Evolutionary conservation across 2,329 filamentous ascomycete species (phyloP).

Genomic region (Falciphora oryzae): DNA sequence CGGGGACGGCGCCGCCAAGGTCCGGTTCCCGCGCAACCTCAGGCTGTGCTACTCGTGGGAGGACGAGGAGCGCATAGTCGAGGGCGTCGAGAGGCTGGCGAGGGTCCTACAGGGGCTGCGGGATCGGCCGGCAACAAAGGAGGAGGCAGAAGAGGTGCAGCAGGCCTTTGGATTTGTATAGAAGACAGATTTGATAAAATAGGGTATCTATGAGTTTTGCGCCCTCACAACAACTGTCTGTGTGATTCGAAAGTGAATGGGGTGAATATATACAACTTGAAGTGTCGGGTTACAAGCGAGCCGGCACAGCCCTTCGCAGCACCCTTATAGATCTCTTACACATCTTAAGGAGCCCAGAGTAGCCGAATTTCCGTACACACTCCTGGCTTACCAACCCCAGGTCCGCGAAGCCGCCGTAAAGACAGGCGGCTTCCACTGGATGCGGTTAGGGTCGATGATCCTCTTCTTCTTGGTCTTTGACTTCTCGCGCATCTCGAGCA

Average conservation of each 20-base stretch:
- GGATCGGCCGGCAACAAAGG: conserved; percentile 29
- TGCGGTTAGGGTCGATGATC: conserved; percentile 67
- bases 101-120: conserved; percentile 17
- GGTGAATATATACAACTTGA: background rate
- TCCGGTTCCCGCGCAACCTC: conserved; percentile 54
- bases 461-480: conserved; percentile 72
- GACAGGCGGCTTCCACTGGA: conserved; percentile 95
- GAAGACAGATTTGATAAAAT: background rate
- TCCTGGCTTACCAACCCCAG: conserved; percentile 76
- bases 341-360: too few relatives aligned
- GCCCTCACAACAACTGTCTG: background rate
- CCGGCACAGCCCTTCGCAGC: background rate
- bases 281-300: background rate
- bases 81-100: conserved; percentile 52
- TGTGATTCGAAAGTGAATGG: background rate
- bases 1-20: conserved; percentile 45
- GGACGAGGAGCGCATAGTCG: conserved; percentile 54
- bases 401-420: conserved; percentile 86
- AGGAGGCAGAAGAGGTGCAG: background rate
- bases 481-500: conserved; percentile 74
- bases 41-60: conserved; percentile 71
- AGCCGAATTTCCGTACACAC: too few relatives aligned
- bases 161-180: conserved; percentile 8
- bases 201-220: background rate
- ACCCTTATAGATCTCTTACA: too few relatives aligned